These are phyloP conservation scores for Gamarada debralockiae DNA, from an alignment of 495 filamentous ascomycete species.

Conservation along the genomic window DNA sequence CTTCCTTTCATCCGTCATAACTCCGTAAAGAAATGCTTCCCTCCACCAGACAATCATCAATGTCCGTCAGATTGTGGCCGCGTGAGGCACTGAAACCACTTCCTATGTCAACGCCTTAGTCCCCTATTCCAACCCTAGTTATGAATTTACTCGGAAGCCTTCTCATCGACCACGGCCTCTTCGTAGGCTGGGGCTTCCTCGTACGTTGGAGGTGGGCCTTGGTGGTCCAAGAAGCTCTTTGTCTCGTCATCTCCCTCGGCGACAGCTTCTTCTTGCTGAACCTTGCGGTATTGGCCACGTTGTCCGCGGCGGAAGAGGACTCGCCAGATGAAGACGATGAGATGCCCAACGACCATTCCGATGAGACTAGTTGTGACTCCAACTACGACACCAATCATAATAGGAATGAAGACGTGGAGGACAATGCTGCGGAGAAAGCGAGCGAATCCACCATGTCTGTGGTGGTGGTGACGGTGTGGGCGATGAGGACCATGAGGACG, in stretches of 20 bases:
- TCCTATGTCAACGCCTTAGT: background rate
- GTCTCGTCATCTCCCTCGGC: slow-evolving; percentile 8
- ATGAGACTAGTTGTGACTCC: slow-evolving; percentile 49
- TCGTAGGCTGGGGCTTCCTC: slow-evolving; percentile 14
- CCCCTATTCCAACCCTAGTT: background rate
- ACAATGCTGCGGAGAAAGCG: slow-evolving; percentile 41
- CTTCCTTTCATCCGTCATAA: no score
- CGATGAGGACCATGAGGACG: slow-evolving; percentile 8
- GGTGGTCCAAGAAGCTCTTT: slow-evolving; percentile 18
- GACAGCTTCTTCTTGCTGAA: slow-evolving; percentile 14
- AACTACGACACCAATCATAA: slow-evolving; percentile 47
- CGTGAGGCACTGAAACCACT: no score
- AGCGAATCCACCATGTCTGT: slow-evolving; percentile 32
- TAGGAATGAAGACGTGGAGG: slow-evolving; percentile 46
- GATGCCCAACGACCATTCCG: slow-evolving; percentile 47
- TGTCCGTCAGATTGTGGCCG: no score
- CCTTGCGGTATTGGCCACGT: slow-evolving; percentile 1
- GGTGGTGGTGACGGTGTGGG: slow-evolving; percentile 19
- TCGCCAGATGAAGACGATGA: slow-evolving; percentile 44
- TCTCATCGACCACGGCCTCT: slow-evolving; percentile 15
- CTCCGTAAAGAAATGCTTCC: no score
- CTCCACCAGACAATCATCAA: no score
- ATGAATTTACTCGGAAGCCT: slow-evolving; percentile 10
- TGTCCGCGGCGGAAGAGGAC: slow-evolving; percentile 26
- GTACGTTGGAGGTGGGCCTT: slow-evolving; percentile 23